Evolutionary conservation across 2,329 filamentous ascomycete genomes (phyloP).

Genomic region (Sporothrix globosa): DNA sequence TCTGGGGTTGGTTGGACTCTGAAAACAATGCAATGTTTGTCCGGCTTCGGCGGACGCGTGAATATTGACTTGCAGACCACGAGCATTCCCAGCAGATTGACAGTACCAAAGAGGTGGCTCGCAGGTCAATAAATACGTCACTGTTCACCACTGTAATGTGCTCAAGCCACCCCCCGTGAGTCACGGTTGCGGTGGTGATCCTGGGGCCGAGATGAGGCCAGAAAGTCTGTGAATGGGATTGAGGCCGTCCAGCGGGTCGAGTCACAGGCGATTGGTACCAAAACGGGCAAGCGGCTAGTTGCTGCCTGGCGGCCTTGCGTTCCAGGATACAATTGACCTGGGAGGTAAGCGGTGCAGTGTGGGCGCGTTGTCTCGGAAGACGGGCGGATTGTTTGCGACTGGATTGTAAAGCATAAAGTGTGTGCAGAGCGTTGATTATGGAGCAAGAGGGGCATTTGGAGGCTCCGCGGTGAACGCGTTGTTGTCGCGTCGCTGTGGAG

Average conservation of each 20-base stretch:
- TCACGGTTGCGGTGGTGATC: slow-evolving; percentile 5
- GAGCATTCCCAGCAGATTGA: neutral
- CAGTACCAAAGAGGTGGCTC: slow-evolving; percentile 3
- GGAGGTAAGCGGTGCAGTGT: neutral
- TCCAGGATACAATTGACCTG: slow-evolving; percentile 8
- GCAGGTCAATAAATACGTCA: slow-evolving; percentile 19
- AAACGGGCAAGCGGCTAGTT: slow-evolving; percentile 1
- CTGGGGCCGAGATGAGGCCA: slow-evolving; percentile 11
- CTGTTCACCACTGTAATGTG: neutral
- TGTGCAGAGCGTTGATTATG: slow-evolving; percentile 22
- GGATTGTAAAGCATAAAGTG: slow-evolving; percentile 28
- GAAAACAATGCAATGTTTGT: neutral
- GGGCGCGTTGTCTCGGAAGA: slow-evolving; percentile 26
- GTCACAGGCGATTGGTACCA: slow-evolving; percentile 5
- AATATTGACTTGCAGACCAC: slow-evolving; percentile 5
- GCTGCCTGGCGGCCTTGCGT: slow-evolving; percentile 27
- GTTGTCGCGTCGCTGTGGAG: slow-evolving; percentile 30
- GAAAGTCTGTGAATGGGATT: neutral
- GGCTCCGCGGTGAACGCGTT: slow-evolving; percentile 28
- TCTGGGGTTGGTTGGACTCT: slow-evolving; percentile 5
- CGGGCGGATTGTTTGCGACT: slow-evolving; percentile 6
- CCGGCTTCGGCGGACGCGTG: slow-evolving; percentile 27
- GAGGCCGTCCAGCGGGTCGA: slow-evolving; percentile 18
- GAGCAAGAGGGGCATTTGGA: slow-evolving; percentile 11
- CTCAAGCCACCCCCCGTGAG: neutral